A percentile compares a stretch with the other conserved stretches of the same genome.
phyloP scores from a whole-genome alignment of 495 filamentous ascomycete genomes.

The Podospora sp. region DNA sequence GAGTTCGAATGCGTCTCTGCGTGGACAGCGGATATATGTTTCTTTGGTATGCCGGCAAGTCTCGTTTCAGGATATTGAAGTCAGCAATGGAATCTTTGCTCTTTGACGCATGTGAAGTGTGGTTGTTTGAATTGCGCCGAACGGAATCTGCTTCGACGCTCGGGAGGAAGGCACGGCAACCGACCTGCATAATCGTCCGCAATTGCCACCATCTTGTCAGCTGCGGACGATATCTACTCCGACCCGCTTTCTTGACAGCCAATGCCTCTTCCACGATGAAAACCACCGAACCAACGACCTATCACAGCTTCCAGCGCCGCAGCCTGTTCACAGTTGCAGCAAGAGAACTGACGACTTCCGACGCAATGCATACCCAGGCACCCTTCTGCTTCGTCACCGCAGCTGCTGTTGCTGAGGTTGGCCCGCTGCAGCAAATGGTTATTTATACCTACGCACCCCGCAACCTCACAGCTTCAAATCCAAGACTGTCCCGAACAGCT shows the following conservation, averaged over 20 bases:
- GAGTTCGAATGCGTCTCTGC: too few species aligned
- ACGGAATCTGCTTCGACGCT: too few species aligned
- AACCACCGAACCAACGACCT: not conserved
- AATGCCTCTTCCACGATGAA: not conserved
- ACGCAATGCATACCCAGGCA: not conserved
- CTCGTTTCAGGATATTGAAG: too few species aligned
- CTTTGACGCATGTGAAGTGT: too few species aligned
- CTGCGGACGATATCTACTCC: constrained; percentile 8
- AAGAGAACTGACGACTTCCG: not conserved
- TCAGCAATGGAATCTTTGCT: too few species aligned
- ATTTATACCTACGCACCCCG: not conserved
- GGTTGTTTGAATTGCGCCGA: not conserved
- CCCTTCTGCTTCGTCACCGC: not conserved
- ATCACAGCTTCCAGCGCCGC: not conserved
- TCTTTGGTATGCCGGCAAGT: too few species aligned
- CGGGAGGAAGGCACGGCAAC: not conserved
- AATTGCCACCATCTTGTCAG: constrained; percentile 7
- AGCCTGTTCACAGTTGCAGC: not conserved
- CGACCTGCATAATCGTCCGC: not conserved
- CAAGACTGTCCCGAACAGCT: too few species aligned
- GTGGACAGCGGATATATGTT: too few species aligned
- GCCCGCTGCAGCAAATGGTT: not conserved
- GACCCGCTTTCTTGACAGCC: not conserved
- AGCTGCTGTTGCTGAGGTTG: not conserved
- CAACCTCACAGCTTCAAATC: not conserved